Evolutionary conservation across 345 rosid genomes (phyloP).

Genomic region (Jatropha curcas): DNA sequence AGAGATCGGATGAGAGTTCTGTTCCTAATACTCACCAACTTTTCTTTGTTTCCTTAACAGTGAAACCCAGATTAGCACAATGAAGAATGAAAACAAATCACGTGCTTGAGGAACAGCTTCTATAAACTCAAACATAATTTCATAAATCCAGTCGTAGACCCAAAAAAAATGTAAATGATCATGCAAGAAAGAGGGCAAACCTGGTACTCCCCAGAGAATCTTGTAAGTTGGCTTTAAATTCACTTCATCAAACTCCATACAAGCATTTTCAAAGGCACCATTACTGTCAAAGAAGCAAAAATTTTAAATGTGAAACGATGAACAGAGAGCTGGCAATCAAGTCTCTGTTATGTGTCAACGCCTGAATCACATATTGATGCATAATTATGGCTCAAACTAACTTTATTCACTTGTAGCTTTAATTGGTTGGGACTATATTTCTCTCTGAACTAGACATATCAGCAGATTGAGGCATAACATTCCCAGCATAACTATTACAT

Average conservation of each 20-base stretch:
- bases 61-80: background rate
- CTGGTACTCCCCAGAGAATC: slow-evolving; percentile 98
- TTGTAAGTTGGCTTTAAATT: slow-evolving; percentile 87
- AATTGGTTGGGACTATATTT: background rate
- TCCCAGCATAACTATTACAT: slow-evolving; percentile 10
- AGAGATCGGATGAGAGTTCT: background rate
- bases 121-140: slow-evolving; percentile 4
- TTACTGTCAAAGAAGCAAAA: slow-evolving; percentile 48
- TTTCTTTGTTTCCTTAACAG: background rate
- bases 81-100: background rate
- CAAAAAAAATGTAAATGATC: background rate
- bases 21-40: background rate
- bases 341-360: background rate
- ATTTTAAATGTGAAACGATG: slow-evolving; percentile 15
- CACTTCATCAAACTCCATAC: slow-evolving; percentile 94
- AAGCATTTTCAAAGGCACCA: slow-evolving; percentile 82
- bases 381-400: background rate
- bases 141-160: slow-evolving; percentile 1
- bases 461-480: background rate
- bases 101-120: background rate
- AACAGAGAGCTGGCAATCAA: slow-evolving; percentile 6
- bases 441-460: background rate
- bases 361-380: background rate
- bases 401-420: background rate
- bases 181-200: slow-evolving; percentile 36